Base-by-base conservation (phyloP, 352 stramenopile species). In the Phytophthora citricola region DNA sequence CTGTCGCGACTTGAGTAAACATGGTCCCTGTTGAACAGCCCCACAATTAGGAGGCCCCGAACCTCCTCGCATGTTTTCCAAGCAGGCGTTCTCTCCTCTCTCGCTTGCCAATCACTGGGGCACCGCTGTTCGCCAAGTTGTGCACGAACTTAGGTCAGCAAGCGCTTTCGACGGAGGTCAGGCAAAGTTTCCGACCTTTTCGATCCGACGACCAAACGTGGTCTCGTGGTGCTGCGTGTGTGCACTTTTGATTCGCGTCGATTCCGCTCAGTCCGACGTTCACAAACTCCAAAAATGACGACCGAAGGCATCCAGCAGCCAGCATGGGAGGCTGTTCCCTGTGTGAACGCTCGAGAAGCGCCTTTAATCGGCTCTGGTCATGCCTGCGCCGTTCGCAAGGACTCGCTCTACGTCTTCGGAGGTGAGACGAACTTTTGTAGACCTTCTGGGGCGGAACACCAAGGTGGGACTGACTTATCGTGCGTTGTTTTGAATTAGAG, bases 401-500 rank as follows among this genome's bases (percentile, higher is more conserved):
- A 98, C 73, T 97, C 79, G 63, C 84, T 99, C 62, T 99, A 98
- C 68, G 88, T 97, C 34, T 96, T 97, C 64, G 90, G 90, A 69
- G 90, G 84, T 92, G 50, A 63, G 61, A 56, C 31, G 27, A 46
- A 8, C 9, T 2, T 10, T 5, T 10, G n/a, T 53, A 17, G 20
- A 32, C 24, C 47, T 47, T 40, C 24, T 26, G 24, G 22, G 59
- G 63, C 60, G 51, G 46, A 63, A 29, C 47, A 57, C 58, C 3
- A 20, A 2, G 40, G 60, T 46, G 27, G 12, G 24, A 65, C 31
- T 59, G 54, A 69, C 53, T 43, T 2, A 60, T 43, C 7, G 10
- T 44, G 50, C 48, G 40, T 11, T 41, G 41, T 56, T 26, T 26
- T 4, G 15, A 20, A 7, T 36, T 36, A 76, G 67, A 79, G 11